Evolutionary conservation across 805 yeast genomes (phyloP).

Genomic region (Yarrowia hollandica): DNA sequence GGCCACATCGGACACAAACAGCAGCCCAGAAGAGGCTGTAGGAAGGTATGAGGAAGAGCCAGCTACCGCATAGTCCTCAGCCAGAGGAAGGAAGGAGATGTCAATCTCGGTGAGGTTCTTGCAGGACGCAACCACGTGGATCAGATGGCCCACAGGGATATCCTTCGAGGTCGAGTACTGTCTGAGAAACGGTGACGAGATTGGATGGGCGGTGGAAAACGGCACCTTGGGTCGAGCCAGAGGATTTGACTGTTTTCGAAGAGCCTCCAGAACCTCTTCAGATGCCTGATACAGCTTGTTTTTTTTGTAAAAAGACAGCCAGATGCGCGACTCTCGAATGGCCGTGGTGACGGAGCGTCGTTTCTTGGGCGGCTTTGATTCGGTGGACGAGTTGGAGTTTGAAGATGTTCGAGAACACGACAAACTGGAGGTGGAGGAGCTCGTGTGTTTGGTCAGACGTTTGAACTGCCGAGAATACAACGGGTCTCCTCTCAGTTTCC

Average conservation of each 20-base stretch:
- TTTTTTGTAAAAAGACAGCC: constrained; percentile 8
- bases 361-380: background rate
- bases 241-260: background rate
- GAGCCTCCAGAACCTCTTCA: background rate
- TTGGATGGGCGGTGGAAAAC: constrained; percentile 32
- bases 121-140: constrained; percentile 70
- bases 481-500: constrained; percentile 78
- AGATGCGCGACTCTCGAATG: background rate
- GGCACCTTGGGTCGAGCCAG: background rate
- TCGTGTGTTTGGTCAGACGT: background rate
- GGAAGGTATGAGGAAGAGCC: constrained; percentile 16
- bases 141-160: constrained; percentile 71
- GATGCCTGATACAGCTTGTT: constrained; percentile 12
- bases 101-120: constrained; percentile 57
- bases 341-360: background rate
- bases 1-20: constrained; percentile 44
- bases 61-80: constrained; percentile 58
- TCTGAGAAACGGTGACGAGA: constrained; percentile 49
- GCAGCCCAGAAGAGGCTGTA: constrained; percentile 28
- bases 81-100: constrained; percentile 61
- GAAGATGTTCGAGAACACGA: constrained; percentile 1
- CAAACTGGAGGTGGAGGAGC: background rate
- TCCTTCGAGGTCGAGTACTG: constrained; percentile 71
- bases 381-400: background rate
- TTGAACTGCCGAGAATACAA: constrained; percentile 47